These are phyloP conservation scores for Elaeagnus macrophylla DNA, from an alignment of 306 rosid genomes.

Conservation along the genomic window DNA sequence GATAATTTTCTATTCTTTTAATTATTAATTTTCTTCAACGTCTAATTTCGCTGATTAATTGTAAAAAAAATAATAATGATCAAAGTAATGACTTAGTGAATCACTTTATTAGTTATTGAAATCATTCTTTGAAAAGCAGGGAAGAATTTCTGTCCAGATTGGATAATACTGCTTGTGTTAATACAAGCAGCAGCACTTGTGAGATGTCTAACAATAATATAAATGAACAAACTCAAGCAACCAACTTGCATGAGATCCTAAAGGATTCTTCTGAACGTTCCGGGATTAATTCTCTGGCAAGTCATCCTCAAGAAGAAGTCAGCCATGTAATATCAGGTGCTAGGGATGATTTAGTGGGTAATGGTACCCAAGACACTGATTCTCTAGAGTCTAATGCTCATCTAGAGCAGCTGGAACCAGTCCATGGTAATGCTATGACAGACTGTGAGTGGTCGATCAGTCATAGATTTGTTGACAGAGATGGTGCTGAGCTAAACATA, in stretches of 20 bases:
- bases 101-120: no score
- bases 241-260: conserved; percentile 34
- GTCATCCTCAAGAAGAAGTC: conserved; percentile 21
- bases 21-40: no score
- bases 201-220: conserved; percentile 36
- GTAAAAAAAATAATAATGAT: no score
- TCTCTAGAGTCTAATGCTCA: conserved; percentile 21
- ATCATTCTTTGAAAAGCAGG: conserved; percentile 34
- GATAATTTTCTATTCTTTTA: no score
- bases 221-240: conserved; percentile 33
- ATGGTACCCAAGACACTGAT: conserved; percentile 23
- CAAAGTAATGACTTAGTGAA: no score
- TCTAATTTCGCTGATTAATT: no score
- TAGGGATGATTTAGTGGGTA: conserved; percentile 29
- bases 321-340: conserved; percentile 27
- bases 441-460: conserved; percentile 14
- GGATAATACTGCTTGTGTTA: conserved; percentile 47
- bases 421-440: conserved; percentile 29
- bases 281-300: conserved; percentile 25
- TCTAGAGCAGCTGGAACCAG: conserved; percentile 33
- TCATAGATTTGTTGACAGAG: conserved; percentile 20
- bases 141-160: conserved; percentile 68
- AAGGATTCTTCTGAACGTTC: conserved; percentile 35
- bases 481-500: conserved; percentile 25
- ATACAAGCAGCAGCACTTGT: conserved; percentile 38